These are phyloP conservation scores for Lodderomyces pseudojiufengensis DNA, from an alignment of 1,139 yeast species.

Conservation along the genomic window DNA sequence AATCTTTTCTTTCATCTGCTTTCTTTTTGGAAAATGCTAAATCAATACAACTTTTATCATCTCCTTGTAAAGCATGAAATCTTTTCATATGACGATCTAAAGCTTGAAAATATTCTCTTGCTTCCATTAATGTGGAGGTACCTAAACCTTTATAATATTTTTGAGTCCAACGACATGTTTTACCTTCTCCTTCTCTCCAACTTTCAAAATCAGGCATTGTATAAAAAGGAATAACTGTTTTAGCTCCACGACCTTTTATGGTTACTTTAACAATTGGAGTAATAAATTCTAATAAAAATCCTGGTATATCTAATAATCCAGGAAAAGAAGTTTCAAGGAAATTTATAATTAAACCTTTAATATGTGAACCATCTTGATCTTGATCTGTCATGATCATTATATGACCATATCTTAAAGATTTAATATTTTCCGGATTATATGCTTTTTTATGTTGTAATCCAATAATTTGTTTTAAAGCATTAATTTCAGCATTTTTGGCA, in stretches of 20 bases:
- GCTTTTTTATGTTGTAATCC: constrained; percentile 91
- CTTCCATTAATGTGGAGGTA: constrained; percentile 80
- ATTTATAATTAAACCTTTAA: constrained; percentile 92
- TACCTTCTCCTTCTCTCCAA: constrained; percentile 88
- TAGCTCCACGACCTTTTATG: constrained; percentile 47
- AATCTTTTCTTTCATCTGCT: constrained; percentile 96
- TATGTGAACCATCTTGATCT: constrained; percentile 99
- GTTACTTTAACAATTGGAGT: constrained; percentile 96
- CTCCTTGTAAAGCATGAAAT: constrained; percentile 78
- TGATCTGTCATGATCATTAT: constrained; percentile 99
- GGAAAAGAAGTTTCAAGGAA: constrained; percentile 94
- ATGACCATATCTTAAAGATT: constrained; percentile 87
- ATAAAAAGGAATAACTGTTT: constrained; percentile 68
- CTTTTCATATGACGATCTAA: constrained; percentile 82
- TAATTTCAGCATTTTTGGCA: constrained; percentile 88
- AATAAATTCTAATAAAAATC: constrained; percentile 87
- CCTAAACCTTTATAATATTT: constrained; percentile 99
- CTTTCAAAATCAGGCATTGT: constrained; percentile 94
- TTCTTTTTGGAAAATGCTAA: constrained; percentile 92
- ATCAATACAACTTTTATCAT: constrained; percentile 80
- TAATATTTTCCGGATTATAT: constrained; percentile 60
- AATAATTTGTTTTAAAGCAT: constrained; percentile 91
- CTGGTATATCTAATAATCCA: constrained; percentile 86
- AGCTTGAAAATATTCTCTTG: constrained; percentile 84
- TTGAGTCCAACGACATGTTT: constrained; percentile 76